These are phyloP conservation scores for Emiliania huxleyi DNA, from an alignment of 78 protist genomes.

Conservation along the genomic window DNA sequence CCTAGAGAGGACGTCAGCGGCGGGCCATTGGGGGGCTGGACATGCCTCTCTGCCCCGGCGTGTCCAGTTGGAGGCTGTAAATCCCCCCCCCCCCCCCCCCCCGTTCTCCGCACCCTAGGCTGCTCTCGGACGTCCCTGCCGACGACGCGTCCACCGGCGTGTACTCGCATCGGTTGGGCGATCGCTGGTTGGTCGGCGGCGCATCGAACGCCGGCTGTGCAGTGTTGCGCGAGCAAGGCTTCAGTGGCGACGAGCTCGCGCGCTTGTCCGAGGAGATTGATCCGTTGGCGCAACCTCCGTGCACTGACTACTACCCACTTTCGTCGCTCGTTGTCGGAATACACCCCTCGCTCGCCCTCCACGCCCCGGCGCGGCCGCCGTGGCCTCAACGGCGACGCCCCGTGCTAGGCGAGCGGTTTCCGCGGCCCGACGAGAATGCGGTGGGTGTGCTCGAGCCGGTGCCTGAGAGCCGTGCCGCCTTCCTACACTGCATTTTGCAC, in stretches of 20 bases:
- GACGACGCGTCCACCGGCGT: background rate
- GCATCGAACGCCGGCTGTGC: slow-evolving; percentile 14
- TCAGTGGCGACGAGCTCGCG: background rate
- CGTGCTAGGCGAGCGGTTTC: slow-evolving; percentile 3
- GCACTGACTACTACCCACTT: background rate
- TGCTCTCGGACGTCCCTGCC: background rate
- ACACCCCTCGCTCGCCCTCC: no score
- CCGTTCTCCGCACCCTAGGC: no score
- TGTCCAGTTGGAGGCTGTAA: no score
- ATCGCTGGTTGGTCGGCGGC: slow-evolving; percentile 19
- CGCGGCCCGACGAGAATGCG: background rate
- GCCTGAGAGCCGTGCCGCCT: background rate
- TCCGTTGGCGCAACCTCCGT: background rate
- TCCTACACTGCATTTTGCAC: background rate
- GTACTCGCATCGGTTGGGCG: slow-evolving; percentile 17
- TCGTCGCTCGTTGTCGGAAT: no score
- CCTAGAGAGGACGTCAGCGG: no score
- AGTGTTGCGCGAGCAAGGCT: background rate
- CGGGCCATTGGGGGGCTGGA: no score
- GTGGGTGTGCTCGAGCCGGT: background rate
- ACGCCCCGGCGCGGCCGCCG: no score
- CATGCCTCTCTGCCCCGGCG: no score
- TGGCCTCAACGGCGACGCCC: no score
- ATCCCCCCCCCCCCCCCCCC: no score
- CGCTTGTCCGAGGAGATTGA: background rate